These are phyloP conservation scores for Wallacemonas sp. DNA, from an alignment of 208 protist genomes.

Conservation along the genomic window DNA sequence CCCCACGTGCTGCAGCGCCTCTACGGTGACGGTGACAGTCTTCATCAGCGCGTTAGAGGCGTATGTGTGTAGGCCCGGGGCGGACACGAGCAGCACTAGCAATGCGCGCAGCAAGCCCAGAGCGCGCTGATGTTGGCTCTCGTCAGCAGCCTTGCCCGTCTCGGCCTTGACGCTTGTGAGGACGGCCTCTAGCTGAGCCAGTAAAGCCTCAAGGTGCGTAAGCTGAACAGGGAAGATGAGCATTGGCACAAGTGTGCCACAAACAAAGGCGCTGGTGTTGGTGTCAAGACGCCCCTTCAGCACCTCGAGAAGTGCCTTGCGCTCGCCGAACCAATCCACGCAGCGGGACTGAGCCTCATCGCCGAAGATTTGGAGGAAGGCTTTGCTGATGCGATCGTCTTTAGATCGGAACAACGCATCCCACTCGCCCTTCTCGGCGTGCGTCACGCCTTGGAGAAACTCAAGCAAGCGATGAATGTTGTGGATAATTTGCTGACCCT, in stretches of 20 bases:
- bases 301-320: constrained; percentile 28
- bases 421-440: constrained; percentile 59
- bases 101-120: constrained; percentile 49
- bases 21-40: neutral
- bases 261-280: constrained; percentile 45
- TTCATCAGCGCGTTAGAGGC: constrained; percentile 25
- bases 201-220: constrained; percentile 44
- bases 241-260: constrained; percentile 36
- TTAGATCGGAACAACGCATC: constrained; percentile 66
- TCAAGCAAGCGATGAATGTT: constrained; percentile 67
- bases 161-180: constrained; percentile 10
- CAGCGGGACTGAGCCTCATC: constrained; percentile 10
- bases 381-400: constrained; percentile 59
- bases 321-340: constrained; percentile 35
- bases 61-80: constrained; percentile 28
- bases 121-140: constrained; percentile 16
- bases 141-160: too few species aligned
- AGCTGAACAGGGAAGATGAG: constrained; percentile 39
- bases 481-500: constrained; percentile 55
- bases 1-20: constrained; percentile 12
- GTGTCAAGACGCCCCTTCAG: constrained; percentile 54
- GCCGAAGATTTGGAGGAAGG: constrained; percentile 46
- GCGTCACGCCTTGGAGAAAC: constrained; percentile 60
- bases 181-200: constrained; percentile 24
- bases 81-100: constrained; percentile 30